Conservation (phyloP, 768 basidiomycete species). For the Gautieria morchelliformis region DNA sequence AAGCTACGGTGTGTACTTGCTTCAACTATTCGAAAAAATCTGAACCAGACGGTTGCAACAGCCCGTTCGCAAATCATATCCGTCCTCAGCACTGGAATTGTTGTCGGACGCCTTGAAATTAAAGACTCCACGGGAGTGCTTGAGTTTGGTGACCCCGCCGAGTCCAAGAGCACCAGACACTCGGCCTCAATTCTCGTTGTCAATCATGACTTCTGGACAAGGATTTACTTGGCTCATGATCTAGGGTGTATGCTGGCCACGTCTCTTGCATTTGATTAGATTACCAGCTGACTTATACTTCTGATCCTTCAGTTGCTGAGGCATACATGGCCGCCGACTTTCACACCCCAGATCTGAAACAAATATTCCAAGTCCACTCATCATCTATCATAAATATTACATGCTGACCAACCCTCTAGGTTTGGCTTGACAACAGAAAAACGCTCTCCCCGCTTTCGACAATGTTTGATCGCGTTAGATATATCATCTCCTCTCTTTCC, state of each 20-base stretch:
- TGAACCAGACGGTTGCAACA: too few species aligned
- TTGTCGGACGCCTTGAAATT: neutral
- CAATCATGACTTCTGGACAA: neutral
- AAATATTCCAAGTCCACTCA: constrained; percentile 43
- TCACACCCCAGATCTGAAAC: constrained; percentile 50
- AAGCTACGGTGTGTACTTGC: too few species aligned
- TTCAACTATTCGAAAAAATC: too few species aligned
- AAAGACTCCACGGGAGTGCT: neutral
- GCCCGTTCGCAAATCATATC: too few species aligned
- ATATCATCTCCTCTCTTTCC: constrained; percentile 29
- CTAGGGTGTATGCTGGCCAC: neutral
- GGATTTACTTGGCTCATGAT: neutral
- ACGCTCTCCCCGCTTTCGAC: neutral
- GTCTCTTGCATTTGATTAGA: constrained; percentile 19
- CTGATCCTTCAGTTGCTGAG: constrained; percentile 50
- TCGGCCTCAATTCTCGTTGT: neutral
- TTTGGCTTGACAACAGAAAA: neutral
- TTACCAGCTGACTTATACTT: constrained; percentile 29
- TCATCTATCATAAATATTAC: neutral
- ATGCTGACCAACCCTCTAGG: neutral
- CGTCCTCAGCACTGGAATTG: neutral
- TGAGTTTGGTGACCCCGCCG: neutral
- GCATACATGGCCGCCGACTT: constrained; percentile 74
- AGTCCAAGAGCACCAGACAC: neutral
- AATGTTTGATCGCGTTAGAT: neutral